Percentiles rank a stretch among this genome's conserved stretches.
Conservation (phyloP, 2,329 filamentous ascomycete species). For the Juglanconis sp. region DNA sequence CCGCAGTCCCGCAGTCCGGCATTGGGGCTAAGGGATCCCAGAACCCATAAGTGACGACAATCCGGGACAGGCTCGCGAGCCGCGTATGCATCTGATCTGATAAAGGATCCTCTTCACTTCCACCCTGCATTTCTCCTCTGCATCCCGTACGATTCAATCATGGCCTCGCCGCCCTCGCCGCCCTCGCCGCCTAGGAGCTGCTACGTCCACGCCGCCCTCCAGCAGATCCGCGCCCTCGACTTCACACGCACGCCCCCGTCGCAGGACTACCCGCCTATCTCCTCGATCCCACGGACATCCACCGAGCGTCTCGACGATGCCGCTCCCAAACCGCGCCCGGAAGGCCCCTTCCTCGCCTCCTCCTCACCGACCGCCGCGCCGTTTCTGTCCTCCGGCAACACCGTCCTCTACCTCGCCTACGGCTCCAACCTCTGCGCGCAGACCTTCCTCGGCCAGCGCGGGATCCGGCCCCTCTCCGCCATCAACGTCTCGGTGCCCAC, state of each 20-base stretch:
- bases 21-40: too few species aligned
- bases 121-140: too few species aligned
- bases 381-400: conserved; percentile 29
- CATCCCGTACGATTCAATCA: background rate
- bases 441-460: conserved; percentile 74
- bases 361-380: conserved; percentile 25
- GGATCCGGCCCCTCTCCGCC: conserved; percentile 76
- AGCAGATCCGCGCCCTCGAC: conserved; percentile 10
- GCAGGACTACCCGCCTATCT: conserved; percentile 24
- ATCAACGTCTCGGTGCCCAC: conserved; percentile 79
- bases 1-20: too few species aligned
- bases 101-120: too few species aligned
- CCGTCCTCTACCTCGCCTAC: conserved; percentile 80
- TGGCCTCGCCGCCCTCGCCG: background rate
- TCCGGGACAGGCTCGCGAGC: too few species aligned
- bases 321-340: conserved; percentile 19
- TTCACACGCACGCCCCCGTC: background rate
- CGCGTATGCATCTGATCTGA: too few species aligned
- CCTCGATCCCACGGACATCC: conserved; percentile 35
- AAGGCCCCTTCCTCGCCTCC: conserved; percentile 21
- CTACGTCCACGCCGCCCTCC: background rate
- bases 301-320: conserved; percentile 35
- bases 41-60: too few species aligned
- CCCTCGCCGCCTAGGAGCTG: background rate
- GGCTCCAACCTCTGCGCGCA: conserved; percentile 82